phyloP scores from a whole-genome alignment of 2,329 filamentous ascomycete species.

The Aspergillus tubingensis region DNA sequence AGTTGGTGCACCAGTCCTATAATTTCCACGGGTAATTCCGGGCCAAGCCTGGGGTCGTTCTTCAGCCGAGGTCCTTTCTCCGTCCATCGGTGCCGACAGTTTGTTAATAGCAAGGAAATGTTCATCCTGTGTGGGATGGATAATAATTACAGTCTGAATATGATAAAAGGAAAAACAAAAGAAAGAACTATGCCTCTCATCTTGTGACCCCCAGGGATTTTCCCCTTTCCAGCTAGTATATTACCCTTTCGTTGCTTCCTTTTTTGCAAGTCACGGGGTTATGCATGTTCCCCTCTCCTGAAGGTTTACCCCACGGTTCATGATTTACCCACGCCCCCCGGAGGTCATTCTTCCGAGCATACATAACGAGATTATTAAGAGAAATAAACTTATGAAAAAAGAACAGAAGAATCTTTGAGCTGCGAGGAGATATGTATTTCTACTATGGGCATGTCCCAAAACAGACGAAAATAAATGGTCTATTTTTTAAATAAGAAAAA shows the following conservation, averaged over 20 bases:
- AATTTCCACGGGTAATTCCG: slow-evolving; percentile 12
- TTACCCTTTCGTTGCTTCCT: neutral
- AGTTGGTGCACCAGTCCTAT: neutral
- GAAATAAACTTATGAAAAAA: neutral
- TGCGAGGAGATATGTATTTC: neutral
- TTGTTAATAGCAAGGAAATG: neutral
- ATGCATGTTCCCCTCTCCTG: neutral
- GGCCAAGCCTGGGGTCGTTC: slow-evolving; percentile 14
- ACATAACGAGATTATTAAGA: neutral
- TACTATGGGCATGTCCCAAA: neutral
- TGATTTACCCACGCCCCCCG: slow-evolving; percentile 19
- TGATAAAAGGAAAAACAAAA: neutral
- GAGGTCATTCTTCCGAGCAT: slow-evolving; percentile 9
- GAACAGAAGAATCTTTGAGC: neutral
- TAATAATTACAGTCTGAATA: neutral
- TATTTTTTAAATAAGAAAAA: too few relatives aligned
- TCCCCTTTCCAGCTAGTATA: neutral
- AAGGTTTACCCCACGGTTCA: slow-evolving; percentile 17
- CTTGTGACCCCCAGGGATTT: neutral
- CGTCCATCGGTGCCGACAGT: slow-evolving; percentile 10
- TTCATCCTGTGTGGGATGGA: neutral
- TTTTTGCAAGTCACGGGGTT: too few relatives aligned
- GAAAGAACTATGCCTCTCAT: neutral
- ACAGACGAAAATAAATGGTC: neutral
- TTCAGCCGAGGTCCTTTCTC: slow-evolving; percentile 15